These are phyloP conservation scores for Lasiodiplodia gonubiensis DNA, from an alignment of 2,329 filamentous ascomycete genomes.

Conservation along the genomic window DNA sequence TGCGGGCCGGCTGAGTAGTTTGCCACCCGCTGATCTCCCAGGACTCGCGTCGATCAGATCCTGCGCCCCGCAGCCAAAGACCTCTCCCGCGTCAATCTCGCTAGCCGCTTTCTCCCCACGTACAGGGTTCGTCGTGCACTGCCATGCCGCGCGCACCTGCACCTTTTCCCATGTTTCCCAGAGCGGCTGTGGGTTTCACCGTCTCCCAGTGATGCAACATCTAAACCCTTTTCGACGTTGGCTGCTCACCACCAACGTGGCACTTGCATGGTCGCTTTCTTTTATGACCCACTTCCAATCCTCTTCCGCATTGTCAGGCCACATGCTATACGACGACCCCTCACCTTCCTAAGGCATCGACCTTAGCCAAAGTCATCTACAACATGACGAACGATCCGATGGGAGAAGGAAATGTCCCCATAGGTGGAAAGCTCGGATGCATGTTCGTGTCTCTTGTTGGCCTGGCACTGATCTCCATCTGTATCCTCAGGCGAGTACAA, in stretches of 20 bases:
- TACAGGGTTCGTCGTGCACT: not conserved
- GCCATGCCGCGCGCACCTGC: not conserved
- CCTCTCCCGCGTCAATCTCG: not conserved
- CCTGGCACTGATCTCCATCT: slow-evolving; percentile 7
- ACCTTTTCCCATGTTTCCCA: not conserved
- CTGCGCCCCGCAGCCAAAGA: not conserved
- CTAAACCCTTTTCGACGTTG: not conserved
- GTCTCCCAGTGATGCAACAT: not conserved
- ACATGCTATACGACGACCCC: not conserved
- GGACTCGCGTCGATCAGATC: not conserved
- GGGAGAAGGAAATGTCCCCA: slow-evolving; percentile 4
- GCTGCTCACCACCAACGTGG: not conserved
- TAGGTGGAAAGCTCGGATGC: slow-evolving; percentile 7
- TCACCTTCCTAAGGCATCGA: not conserved
- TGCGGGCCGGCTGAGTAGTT: slow-evolving; percentile 4
- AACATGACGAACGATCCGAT: not conserved
- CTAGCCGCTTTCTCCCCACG: not conserved
- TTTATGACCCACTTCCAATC: not conserved
- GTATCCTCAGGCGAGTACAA: not conserved
- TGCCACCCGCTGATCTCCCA: not conserved
- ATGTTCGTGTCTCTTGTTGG: slow-evolving; percentile 6
- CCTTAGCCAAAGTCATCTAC: not conserved
- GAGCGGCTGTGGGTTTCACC: slow-evolving; percentile 2
- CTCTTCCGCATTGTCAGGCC: not conserved
- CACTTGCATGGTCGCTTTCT: not conserved